Percentiles rank a stretch among this genome's conserved stretches.
Evolutionary conservation across 495 filamentous ascomycete genomes (phyloP).

Genomic region (Penicillium arizonense): DNA sequence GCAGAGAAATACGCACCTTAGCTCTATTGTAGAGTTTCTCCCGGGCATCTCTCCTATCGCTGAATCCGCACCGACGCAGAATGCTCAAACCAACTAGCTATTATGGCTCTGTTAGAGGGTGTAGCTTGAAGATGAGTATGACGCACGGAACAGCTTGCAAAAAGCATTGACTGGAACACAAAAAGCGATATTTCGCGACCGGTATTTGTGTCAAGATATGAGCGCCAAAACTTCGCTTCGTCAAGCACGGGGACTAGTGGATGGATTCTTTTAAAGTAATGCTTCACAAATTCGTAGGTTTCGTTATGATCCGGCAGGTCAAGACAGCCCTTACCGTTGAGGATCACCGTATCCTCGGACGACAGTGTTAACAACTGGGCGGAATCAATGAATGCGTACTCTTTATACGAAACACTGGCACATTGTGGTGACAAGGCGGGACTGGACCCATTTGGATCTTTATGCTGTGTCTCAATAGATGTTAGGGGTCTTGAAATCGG

Average conservation of each 20-base stretch:
- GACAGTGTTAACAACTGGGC: conserved; percentile 34
- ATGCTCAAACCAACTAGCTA: conserved; percentile 42
- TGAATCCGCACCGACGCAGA: conserved; percentile 42
- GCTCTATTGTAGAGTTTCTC: conserved; percentile 42
- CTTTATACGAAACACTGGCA: conserved; percentile 6
- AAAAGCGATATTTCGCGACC: conserved; percentile 40
- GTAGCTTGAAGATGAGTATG: background rate
- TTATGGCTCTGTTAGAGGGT: background rate
- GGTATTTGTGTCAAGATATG: conserved; percentile 20
- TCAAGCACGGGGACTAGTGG: conserved; percentile 46
- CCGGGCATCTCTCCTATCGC: conserved; percentile 39
- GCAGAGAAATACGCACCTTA: conserved; percentile 22
- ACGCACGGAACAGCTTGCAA: conserved; percentile 45
- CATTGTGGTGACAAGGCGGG: background rate
- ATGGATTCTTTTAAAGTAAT: conserved; percentile 50
- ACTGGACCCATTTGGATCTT: background rate
- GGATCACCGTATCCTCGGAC: conserved; percentile 42
- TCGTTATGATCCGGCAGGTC: conserved; percentile 35
- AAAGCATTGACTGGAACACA: conserved; percentile 48
- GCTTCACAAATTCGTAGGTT: conserved; percentile 43
- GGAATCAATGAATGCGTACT: conserved; percentile 39
- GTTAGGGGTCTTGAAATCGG: no score
- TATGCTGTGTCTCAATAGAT: no score
- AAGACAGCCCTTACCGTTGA: conserved; percentile 42
- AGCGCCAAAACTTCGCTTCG: conserved; percentile 48